Percentiles rank a stretch among this genome's conserved stretches.
These are phyloP conservation scores for Chrysopogon serrulatus DNA, from an alignment of 176 grass and related monocot species.

Conservation along the genomic window DNA sequence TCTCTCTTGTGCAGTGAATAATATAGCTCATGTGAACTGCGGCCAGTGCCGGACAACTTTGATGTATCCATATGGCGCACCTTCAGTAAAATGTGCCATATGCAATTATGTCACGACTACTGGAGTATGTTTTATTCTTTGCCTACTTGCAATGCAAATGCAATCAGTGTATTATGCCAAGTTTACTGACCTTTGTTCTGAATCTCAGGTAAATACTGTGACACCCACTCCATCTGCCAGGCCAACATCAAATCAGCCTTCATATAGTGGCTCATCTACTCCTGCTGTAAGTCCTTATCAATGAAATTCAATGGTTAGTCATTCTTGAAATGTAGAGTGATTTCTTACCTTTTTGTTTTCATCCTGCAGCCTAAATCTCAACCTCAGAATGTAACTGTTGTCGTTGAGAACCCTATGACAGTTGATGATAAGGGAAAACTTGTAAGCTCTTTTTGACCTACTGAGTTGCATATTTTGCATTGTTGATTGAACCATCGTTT, in stretches of 20 bases:
- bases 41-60: conserved; percentile 64
- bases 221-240: conserved; percentile 15
- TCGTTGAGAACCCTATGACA: conserved; percentile 94
- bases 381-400: conserved; percentile 72
- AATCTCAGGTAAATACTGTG: conserved; percentile 45
- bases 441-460: conserved; percentile 44
- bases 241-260: conserved; percentile 35
- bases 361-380: conserved; percentile 57
- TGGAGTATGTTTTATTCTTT: conserved; percentile 31
- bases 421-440: conserved; percentile 89
- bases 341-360: conserved; percentile 25
- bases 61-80: conserved; percentile 89
- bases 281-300: conserved; percentile 51
- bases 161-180: neutral
- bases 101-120: conserved; percentile 81
- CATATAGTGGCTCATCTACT: conserved; percentile 48
- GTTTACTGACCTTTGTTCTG: conserved; percentile 22
- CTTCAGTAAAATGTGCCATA: conserved; percentile 88
- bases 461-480: neutral
- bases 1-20: conserved; percentile 56
- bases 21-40: conserved; percentile 71
- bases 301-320: conserved; percentile 9
- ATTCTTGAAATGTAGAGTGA: neutral
- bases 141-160: conserved; percentile 6
- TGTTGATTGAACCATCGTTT: neutral